phyloP scores from a whole-genome alignment of 1,284 basidiomycete genomes.

The Lignosus rhinocerotis region DNA sequence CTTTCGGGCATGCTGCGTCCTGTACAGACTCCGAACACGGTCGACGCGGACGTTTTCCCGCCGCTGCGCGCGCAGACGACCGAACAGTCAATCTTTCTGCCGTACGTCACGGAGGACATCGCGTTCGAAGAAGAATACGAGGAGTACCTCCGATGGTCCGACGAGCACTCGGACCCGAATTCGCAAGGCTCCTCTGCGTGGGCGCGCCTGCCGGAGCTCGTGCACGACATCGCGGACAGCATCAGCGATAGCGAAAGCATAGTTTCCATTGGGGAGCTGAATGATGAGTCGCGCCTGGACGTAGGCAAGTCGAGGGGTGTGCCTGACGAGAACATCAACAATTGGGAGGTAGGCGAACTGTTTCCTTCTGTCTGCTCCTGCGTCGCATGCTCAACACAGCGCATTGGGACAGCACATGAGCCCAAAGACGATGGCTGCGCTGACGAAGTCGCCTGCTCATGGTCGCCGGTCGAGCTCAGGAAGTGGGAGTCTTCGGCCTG shows the following conservation, averaged over 20 bases:
- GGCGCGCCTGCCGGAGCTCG: conserved; percentile 72
- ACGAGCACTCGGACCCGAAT: conserved; percentile 47
- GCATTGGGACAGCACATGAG: conserved; percentile 77
- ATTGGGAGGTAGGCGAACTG: conserved; percentile 81
- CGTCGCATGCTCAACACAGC: neutral
- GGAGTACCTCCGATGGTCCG: conserved; percentile 78
- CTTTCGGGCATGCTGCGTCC: conserved; percentile 73
- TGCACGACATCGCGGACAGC: conserved; percentile 70
- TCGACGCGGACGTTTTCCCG: conserved; percentile 81
- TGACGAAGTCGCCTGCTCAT: conserved; percentile 85
- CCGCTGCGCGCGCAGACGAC: conserved; percentile 80
- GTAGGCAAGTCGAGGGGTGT: conserved; percentile 55
- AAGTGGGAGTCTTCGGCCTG: conserved; percentile 78
- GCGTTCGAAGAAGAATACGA: conserved; percentile 89
- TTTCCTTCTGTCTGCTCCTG: conserved; percentile 2
- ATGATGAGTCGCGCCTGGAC: conserved; percentile 72
- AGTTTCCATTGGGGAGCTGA: conserved; percentile 83
- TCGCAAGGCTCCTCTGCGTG: conserved; percentile 65
- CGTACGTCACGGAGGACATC: conserved; percentile 83
- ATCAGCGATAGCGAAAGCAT: conserved; percentile 92
- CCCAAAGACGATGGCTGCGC: conserved; percentile 86
- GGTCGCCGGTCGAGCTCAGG: conserved; percentile 78
- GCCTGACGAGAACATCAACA: conserved; percentile 81
- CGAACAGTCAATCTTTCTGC: conserved; percentile 81
- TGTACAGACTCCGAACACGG: conserved; percentile 72